These are phyloP conservation scores for Santalum album DNA, from an alignment of 164 flowering plant genomes.

Conservation along the genomic window DNA sequence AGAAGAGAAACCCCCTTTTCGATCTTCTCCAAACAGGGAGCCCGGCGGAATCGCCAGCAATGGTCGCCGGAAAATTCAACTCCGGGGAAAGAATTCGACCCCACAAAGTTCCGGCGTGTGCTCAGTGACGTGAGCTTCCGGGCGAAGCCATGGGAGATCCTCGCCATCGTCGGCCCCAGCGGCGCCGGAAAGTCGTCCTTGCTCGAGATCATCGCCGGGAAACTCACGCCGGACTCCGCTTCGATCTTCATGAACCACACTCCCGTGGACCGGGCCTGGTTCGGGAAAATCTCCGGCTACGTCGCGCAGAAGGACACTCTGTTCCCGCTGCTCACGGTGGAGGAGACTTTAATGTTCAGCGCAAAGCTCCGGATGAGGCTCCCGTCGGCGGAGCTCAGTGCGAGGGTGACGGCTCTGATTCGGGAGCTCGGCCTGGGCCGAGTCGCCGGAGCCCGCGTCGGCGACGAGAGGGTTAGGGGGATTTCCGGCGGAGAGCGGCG, in stretches of 20 bases:
- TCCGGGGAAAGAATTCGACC: slow-evolving; percentile 1
- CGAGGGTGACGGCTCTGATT: slow-evolving; percentile 48
- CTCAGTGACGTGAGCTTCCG: slow-evolving; percentile 48
- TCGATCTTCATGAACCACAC: slow-evolving; percentile 43
- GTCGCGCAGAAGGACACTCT: slow-evolving; percentile 83
- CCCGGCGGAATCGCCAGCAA: not conserved
- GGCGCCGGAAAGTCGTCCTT: slow-evolving; percentile 90
- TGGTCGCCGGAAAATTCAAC: not conserved
- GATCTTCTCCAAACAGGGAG: slow-evolving; percentile 20
- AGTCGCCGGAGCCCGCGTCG: slow-evolving; percentile 52
- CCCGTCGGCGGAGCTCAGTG: slow-evolving; percentile 19
- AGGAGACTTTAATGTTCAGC: slow-evolving; percentile 78
- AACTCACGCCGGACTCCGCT: slow-evolving; percentile 34
- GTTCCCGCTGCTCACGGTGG: slow-evolving; percentile 83
- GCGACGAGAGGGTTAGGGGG: slow-evolving; percentile 63
- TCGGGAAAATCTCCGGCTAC: slow-evolving; percentile 75
- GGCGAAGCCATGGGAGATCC: slow-evolving; percentile 84
- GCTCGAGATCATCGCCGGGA: slow-evolving; percentile 69
- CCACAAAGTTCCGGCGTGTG: slow-evolving; percentile 25
- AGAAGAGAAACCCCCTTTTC: slow-evolving; percentile 26
- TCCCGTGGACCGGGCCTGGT: slow-evolving; percentile 39
- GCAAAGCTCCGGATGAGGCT: slow-evolving; percentile 59
- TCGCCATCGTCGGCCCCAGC: slow-evolving; percentile 90
- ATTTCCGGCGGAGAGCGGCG: slow-evolving; percentile 95
- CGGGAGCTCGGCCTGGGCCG: slow-evolving; percentile 64